Percentiles rank a stretch among this genome's conserved stretches.
These are phyloP conservation scores for Aspergillus tanneri DNA, from an alignment of 2,329 filamentous ascomycete species.

Conservation along the genomic window DNA sequence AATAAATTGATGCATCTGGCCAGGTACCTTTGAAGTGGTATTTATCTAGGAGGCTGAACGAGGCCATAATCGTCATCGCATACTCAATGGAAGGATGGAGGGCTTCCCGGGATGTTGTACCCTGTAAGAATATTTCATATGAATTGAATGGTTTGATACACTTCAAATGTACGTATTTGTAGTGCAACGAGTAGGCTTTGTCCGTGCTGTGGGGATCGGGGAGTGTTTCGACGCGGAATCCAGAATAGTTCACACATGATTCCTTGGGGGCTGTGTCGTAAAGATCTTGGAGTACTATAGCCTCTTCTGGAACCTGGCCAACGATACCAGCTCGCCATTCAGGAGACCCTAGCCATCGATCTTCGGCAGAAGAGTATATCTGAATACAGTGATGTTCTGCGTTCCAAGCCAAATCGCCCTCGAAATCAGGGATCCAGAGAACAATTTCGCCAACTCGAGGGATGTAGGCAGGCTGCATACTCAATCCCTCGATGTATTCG, in stretches of 20 bases:
- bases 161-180: slow-evolving; percentile 56
- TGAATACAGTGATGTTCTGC: slow-evolving; percentile 27
- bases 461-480: slow-evolving; percentile 50
- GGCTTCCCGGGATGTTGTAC: slow-evolving; percentile 38
- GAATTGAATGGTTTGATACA: slow-evolving; percentile 56
- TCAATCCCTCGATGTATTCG: slow-evolving; percentile 43
- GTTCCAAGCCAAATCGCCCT: slow-evolving; percentile 42
- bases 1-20: slow-evolving; percentile 55
- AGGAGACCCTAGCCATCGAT: slow-evolving; percentile 40
- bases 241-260: slow-evolving; percentile 50
- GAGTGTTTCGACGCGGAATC: slow-evolving; percentile 59
- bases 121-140: slow-evolving; percentile 52
- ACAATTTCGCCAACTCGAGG: slow-evolving; percentile 59
- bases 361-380: slow-evolving; percentile 34
- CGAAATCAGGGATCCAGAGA: slow-evolving; percentile 47
- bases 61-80: slow-evolving; percentile 54
- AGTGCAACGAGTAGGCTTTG: slow-evolving; percentile 54
- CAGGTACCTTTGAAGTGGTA: slow-evolving; percentile 55
- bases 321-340: slow-evolving; percentile 59
- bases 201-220: slow-evolving; percentile 51
- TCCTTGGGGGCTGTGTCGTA: slow-evolving; percentile 40
- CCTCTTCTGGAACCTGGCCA: slow-evolving; percentile 51
- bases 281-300: slow-evolving; percentile 48
- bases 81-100: slow-evolving; percentile 56
- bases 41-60: slow-evolving; percentile 54